Evolutionary conservation across 208 protist species (phyloP), one percentile per base, ranked within the genome.

Genomic region (Phytomonas sp.): DNA sequence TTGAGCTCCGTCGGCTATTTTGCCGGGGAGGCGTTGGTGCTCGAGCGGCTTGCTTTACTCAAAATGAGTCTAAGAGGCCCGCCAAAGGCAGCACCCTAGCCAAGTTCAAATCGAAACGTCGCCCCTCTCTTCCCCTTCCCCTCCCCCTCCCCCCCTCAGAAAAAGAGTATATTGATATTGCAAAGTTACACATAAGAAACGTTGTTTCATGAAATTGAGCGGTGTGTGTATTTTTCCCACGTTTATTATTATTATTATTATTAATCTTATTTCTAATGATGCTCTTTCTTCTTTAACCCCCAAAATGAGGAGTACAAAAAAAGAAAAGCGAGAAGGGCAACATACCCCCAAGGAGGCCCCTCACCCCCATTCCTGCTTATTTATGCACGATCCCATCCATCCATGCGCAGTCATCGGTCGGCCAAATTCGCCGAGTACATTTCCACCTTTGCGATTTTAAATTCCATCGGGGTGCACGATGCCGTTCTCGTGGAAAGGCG

Each of bases 401-500:
- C 59, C 31, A 29, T 83, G 73, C 71, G 77, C 64, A 78, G 74
- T 28, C 43, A 78, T 23, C 76, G 90, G 0, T 85, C 82, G 2
- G 82, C 84, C 31, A 93, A 92, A 68, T 82, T 96, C 40, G 86
- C 91, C 0, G 88, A 96, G 74, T 96, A 93, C 70, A 70, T 88
- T 15, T 83, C 91, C 66, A 96, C 91, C 11, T 94, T 89, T 74
- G 89, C 91, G 29, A 88, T 96, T 70, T 60, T 93, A 31, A 77
- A 92, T 64, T 70, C 71, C 40, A 85, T 96, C 59, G 88, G 85
- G 20, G 61, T 96, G 7, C 91, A 96, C 76, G 72, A 83, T n/a
- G 91, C 88, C 13, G 71, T 80, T 9, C 70, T 96, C 26, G 84
- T 96, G 60, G 91, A 96, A 72, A 85, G 87, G 51, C 88, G 91